phyloP scores from a whole-genome alignment of 2,329 filamentous ascomycete genomes.

The Talaromyces sp. region DNA sequence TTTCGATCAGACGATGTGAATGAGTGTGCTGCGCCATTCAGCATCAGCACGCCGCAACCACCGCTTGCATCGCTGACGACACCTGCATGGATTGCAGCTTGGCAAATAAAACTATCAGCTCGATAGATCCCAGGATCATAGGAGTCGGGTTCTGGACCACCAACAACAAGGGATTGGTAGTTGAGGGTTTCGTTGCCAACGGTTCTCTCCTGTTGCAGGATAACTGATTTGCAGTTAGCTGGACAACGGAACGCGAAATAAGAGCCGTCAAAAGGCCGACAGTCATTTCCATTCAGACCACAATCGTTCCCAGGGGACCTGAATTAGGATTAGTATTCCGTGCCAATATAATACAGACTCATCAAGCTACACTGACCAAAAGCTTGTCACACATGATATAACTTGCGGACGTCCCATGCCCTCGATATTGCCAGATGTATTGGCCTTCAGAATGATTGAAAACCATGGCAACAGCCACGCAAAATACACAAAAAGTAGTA shows the following conservation, averaged over 20 bases:
- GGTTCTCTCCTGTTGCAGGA: conserved; percentile 49
- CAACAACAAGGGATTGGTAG: conserved; percentile 53
- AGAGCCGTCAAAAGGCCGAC: conserved; percentile 53
- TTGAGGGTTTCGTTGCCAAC: conserved; percentile 53
- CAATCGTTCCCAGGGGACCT: conserved; percentile 47
- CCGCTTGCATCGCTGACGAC: conserved; percentile 68
- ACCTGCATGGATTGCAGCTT: conserved; percentile 78
- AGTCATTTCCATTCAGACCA: conserved; percentile 55
- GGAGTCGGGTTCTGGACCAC: conserved; percentile 43
- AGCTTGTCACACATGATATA: conserved; percentile 46
- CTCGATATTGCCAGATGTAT: conserved; percentile 47
- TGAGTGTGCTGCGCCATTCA: conserved; percentile 64
- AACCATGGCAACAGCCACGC: conserved; percentile 49
- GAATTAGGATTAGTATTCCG: not conserved
- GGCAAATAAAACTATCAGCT: conserved; percentile 84
- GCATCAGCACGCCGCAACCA: conserved; percentile 75
- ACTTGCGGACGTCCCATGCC: conserved; percentile 47
- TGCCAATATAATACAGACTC: not conserved
- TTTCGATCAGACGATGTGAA: conserved; percentile 65
- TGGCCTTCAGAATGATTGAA: conserved; percentile 44
- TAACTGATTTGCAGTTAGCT: conserved; percentile 49
- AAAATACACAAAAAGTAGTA: conserved; percentile 44
- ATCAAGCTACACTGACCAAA: conserved; percentile 38
- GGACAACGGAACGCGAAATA: conserved; percentile 56
- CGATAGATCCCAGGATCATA: conserved; percentile 64